These are phyloP conservation scores for Peronospora tabacina DNA, from an alignment of 352 stramenopile genomes.

Conservation along the genomic window DNA sequence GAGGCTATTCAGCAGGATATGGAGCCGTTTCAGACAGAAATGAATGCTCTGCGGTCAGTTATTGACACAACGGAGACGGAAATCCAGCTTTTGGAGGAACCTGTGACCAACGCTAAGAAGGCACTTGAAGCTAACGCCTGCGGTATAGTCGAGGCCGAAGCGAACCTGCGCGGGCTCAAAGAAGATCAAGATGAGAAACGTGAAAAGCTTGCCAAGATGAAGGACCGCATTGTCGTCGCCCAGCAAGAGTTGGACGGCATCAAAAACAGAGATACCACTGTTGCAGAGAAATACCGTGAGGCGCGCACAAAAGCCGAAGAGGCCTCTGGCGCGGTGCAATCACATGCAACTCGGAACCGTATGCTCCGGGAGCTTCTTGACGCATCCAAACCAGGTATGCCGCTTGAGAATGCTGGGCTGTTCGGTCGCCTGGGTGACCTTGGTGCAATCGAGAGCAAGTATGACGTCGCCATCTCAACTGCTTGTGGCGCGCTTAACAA, in stretches of 20 bases:
- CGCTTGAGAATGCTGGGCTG: constrained; percentile 89
- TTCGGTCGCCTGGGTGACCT: constrained; percentile 96
- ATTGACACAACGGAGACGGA: constrained; percentile 80
- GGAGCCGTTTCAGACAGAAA: constrained; percentile 57
- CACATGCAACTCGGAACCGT: constrained; percentile 57
- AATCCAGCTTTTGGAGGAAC: constrained; percentile 69
- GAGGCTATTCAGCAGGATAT: constrained; percentile 75
- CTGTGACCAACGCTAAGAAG: constrained; percentile 70
- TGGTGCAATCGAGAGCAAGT: constrained; percentile 91
- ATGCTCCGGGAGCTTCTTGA: constrained; percentile 90
- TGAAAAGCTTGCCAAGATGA: constrained; percentile 58
- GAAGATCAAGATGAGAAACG: constrained; percentile 53
- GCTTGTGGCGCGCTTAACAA: constrained; percentile 94
- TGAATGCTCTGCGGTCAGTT: constrained; percentile 62
- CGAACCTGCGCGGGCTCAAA: constrained; percentile 47
- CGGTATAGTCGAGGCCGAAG: constrained; percentile 47
- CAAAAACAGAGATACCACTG: constrained; percentile 38
- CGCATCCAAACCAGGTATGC: constrained; percentile 81
- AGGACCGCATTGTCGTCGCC: constrained; percentile 63
- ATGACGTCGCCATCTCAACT: constrained; percentile 97
- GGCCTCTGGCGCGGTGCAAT: constrained; percentile 52
- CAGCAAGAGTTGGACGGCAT: constrained; percentile 71
- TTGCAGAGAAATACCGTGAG: constrained; percentile 53
- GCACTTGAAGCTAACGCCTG: constrained; percentile 58
- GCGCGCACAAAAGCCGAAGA: constrained; percentile 76